Base-by-base conservation (phyloP, 148 eudicot genomes). In the Amaranthus hypochondriacus region DNA sequence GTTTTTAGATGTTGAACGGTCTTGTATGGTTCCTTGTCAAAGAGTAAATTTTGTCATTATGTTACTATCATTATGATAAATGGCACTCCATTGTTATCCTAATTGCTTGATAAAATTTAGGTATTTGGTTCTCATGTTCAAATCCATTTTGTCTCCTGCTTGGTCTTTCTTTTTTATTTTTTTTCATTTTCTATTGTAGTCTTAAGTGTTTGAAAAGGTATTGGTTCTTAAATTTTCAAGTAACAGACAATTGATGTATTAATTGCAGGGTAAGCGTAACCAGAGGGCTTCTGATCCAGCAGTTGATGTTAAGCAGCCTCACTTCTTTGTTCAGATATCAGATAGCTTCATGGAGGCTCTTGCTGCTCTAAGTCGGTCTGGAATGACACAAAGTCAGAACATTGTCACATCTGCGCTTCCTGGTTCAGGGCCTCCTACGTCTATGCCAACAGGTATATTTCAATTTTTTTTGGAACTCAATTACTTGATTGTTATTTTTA, bases 281-380 rank as follows among this genome's bases (percentile, higher is more conserved):
- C 86, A 89, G 63, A 85, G 83, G 73, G 82, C 86, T 51, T 71
- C 89, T 68, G 97, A 92, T 82, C 89, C 86, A 47, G 83, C 83
- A n/a, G 81, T 91, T 71, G 92, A 90, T 81, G 86, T 87, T 54
- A 95, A 90, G 81, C 90, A 87, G 78, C 87, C 94, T 80, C 86
- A 92, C 75, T 85, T 78, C 79, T 92, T 89, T 75, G 91, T 92
- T 73, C 86, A 92, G 49, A 77, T 95, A 66, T 86, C 99, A 12
- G 94, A 92, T 56, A 84, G 77, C 77, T 92, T 95, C 75, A 81
- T 84, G 80, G 99, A 95, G 86, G 98, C 96, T 55, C 90, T 89
- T 77, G 81, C 89, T 83, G 91, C 97, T 73, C 77, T 95, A 76
- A 83, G 89, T 81, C 87, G 84, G 6, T 54, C 87, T 48, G 92